These are phyloP conservation scores for Silene conica DNA, from an alignment of 148 eudicot species.

Conservation along the genomic window DNA sequence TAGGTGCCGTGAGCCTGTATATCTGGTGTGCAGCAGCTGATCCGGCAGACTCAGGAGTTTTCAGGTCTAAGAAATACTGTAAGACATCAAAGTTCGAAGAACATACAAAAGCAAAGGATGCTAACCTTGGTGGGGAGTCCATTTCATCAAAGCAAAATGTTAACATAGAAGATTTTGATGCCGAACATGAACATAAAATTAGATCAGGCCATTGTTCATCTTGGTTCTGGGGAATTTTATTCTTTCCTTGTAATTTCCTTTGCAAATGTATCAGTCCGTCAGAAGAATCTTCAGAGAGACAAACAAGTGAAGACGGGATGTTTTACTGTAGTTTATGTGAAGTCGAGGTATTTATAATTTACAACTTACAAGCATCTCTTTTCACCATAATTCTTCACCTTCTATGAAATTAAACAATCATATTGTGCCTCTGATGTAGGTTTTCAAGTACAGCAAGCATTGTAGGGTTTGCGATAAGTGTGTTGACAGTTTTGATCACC, in stretches of 20 bases:
- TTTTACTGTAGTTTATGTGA: constrained; percentile 97
- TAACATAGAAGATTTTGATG: constrained; percentile 33
- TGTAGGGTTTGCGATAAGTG: constrained; percentile 99
- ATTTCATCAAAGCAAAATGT: constrained; percentile 49
- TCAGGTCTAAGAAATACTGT: constrained; percentile 81
- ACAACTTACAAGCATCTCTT: not conserved
- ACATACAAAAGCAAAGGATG: constrained; percentile 32
- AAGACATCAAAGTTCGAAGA: constrained; percentile 42
- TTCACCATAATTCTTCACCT: not conserved
- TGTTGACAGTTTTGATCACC: constrained; percentile 89
- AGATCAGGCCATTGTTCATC: constrained; percentile 33
- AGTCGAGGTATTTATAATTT: constrained; percentile 66
- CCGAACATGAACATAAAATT: constrained; percentile 36
- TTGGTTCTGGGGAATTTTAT: constrained; percentile 41
- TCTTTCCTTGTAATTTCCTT: constrained; percentile 57
- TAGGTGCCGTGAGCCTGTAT: constrained; percentile 64
- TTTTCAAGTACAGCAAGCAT: constrained; percentile 98
- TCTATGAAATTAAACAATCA: not conserved
- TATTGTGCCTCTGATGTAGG: constrained; percentile 43
- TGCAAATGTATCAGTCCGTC: constrained; percentile 53
- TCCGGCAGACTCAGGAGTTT: constrained; percentile 91
- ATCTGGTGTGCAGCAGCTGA: constrained; percentile 98
- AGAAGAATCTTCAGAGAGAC: constrained; percentile 65
- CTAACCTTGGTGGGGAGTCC: constrained; percentile 52
- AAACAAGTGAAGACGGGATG: constrained; percentile 94